Percentiles rank a stretch among this genome's conserved stretches.
Conservation (phyloP, 257 asterid genomes). For the Solanum pimpinellifolium region DNA sequence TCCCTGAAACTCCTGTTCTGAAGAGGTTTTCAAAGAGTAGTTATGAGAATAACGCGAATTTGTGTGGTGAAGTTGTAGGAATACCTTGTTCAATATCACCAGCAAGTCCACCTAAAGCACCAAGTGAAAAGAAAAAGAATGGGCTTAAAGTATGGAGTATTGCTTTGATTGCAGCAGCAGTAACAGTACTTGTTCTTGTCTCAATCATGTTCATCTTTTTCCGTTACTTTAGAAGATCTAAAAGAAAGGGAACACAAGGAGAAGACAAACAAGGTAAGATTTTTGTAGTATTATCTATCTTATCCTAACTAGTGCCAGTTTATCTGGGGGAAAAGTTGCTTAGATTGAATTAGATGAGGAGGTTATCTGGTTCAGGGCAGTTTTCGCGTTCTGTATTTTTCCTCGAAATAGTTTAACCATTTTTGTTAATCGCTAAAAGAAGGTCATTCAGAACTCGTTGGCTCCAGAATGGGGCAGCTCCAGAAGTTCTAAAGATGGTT, state of each 20-base stretch:
- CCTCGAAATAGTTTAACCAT: not conserved
- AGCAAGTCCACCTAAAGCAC: conserved; percentile 15
- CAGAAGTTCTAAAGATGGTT: not conserved
- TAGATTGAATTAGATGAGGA: not conserved
- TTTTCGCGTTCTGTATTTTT: not conserved
- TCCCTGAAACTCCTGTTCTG: conserved; percentile 42
- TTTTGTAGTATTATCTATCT: not conserved
- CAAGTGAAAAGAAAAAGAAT: not conserved
- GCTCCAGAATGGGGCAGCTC: not conserved
- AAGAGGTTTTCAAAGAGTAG: conserved; percentile 24
- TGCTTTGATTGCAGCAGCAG: conserved; percentile 38
- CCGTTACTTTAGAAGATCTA: conserved; percentile 14
- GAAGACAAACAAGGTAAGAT: not conserved
- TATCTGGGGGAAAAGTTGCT: not conserved
- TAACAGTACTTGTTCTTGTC: conserved; percentile 19
- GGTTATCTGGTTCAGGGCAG: not conserved
- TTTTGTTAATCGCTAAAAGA: not conserved
- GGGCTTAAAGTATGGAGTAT: conserved; percentile 32
- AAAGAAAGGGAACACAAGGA: conserved; percentile 4
- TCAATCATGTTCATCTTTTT: conserved; percentile 19
- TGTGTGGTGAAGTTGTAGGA: conserved; percentile 40
- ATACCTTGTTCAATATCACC: conserved; percentile 32
- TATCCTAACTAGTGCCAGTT: not conserved
- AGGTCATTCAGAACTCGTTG: not conserved
- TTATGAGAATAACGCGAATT: conserved; percentile 23